Evolutionary conservation across 2,329 filamentous ascomycete species (phyloP), one percentile per base, ranked within the genome.

Genomic region (Graphiopsis chlorocephala): DNA sequence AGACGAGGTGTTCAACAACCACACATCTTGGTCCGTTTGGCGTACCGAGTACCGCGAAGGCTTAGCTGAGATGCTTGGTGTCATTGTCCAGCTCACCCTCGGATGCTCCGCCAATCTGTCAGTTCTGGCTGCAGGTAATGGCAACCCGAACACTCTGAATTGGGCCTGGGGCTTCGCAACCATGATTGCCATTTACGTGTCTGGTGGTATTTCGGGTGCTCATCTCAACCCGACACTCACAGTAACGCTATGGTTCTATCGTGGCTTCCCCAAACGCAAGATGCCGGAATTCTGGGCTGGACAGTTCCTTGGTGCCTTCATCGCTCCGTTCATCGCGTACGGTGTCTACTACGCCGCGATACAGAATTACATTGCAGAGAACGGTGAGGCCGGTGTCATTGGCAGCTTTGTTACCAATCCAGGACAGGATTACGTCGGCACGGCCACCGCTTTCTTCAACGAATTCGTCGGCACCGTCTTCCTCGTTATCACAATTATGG

Each of bases 241-340:
- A 0, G 73, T 82, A 20, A 72, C 74, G 23, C 73, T 80, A 17
- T 78, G 75, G 31, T 69, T 75, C 64, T 84, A 79, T 69, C 81
- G 83, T 50, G 82, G 82, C 2, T 84, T 86, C 31, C 84, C 84
- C 0, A 80, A 82, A 68, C 72, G 78, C 12, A 82, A 84, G 72
- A 79, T 84, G 29, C 75, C 80, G 3, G 75, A 80, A 7, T 86
- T 86, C 70, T 78, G 83, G 10, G 66, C 78, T 2, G 82, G 83
- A 5, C 84, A 86, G 67, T 77, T 85, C 63, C 70, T 86, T 0
- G 84, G 80, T 2, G 83, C 83, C 0, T 81, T 86, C 53, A 72
- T 79, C 31, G 84, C 84, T 1, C 75, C 73, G n/a, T 72, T 83
- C 45, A 75, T 82, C 28, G 79, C 83, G 0, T 82, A 80, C 65